Evolutionary conservation across 139 green algal species (phyloP), one percentile per base, ranked within the genome.

Genomic region (Volvox africanus): DNA sequence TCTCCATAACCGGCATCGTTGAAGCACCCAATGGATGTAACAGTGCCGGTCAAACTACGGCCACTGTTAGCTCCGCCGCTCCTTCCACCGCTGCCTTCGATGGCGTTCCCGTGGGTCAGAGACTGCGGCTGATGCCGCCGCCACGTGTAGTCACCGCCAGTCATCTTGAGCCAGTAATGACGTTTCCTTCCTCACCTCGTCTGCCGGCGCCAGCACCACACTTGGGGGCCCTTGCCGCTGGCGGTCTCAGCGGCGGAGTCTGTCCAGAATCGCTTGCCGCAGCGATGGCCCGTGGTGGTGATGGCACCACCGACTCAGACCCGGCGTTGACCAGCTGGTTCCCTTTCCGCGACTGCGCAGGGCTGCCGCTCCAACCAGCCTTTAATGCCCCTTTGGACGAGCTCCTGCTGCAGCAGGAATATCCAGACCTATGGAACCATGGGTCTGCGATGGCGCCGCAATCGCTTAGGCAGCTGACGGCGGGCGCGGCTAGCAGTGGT

Each of bases 271-370:
- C 65, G 65, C 24, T 28, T 12, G 65, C 11, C 16, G 65, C 21
- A 28, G 65, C 82, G 32, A 16, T 30, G 17, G 22, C 62, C 62
- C 30, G 20, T 50, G 62, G 61, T 0, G 3, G 19, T 6, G 20
- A 12, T 0, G n/a, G 2, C n/a, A 61, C 55, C 32, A 50, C 80
- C 28, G 77, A 21, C 35, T 22, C 44, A 55, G 9, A 28, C 28
- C 71, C 32, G 21, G 26, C 44, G 17, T n/a, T 71, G n/a, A 71
- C 37, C 65, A 73, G 65, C 9, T 90, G 86, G 86, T 90, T 84
- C 20, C 86, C 86, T 0, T 90, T 90, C 73, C 86, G 73, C 21
- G 86, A 90, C 73, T n/a, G 68, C 1, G 73, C 73, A 2, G 86
- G 86, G 0, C 44, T 84, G 16, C 86, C 86, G 6, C 30, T 62